Evolutionary conservation across 2,329 filamentous ascomycete species (phyloP).

Genomic region (Dendrostoma leiphaemia): DNA sequence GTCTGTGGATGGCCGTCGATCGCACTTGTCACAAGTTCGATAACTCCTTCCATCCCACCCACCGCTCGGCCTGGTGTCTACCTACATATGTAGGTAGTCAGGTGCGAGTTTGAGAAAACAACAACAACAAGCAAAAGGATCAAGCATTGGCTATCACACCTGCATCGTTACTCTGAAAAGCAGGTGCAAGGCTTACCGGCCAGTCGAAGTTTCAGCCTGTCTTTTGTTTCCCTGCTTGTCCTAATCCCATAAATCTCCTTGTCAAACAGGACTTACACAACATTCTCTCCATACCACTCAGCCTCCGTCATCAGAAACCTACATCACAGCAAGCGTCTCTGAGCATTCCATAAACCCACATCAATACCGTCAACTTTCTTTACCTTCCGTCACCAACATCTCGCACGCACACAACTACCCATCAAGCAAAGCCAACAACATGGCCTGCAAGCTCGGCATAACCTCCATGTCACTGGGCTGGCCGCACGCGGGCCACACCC

Average conservation of each 20-base stretch:
- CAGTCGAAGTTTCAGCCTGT: not conserved
- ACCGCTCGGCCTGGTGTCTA: too few relatives aligned
- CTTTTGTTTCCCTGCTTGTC: not conserved
- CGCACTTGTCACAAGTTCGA: too few relatives aligned
- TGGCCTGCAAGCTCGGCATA: conserved; percentile 63
- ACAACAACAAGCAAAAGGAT: too few relatives aligned
- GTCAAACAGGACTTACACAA: not conserved
- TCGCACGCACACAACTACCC: not conserved
- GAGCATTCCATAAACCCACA: not conserved
- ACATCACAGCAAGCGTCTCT: not conserved
- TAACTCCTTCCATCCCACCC: too few relatives aligned
- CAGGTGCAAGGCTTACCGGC: not conserved
- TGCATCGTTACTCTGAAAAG: not conserved
- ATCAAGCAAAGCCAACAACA: conserved; percentile 25
- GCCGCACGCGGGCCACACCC: conserved; percentile 63
- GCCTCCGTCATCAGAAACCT: too few relatives aligned
- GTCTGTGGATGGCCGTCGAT: too few relatives aligned
- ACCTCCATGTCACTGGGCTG: conserved; percentile 76
- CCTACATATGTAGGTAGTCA: too few relatives aligned
- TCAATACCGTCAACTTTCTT: not conserved
- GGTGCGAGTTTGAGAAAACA: not conserved
- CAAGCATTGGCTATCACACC: not conserved
- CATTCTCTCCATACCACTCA: too few relatives aligned
- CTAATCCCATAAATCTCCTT: not conserved
- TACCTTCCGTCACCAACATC: too few relatives aligned